Evolutionary conservation across 2,329 filamentous ascomycete genomes (phyloP), one percentile per base, ranked within the genome.

Genomic region (Trichoderma sp.): DNA sequence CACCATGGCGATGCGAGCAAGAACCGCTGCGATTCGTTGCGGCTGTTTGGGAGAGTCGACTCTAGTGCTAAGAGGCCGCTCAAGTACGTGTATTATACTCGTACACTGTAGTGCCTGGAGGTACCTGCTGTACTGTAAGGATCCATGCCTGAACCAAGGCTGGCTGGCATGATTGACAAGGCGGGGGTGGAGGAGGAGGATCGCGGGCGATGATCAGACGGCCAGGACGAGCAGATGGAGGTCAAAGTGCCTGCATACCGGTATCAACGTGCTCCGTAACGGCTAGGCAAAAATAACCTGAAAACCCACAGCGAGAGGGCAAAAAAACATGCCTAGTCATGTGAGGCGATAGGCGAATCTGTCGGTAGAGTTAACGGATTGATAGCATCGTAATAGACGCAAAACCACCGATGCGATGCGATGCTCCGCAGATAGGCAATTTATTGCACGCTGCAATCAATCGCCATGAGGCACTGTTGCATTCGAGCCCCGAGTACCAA

Each of bases 391-490:
- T 32, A 28, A 47, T 15, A 36, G 13, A 34, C 30, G 62, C 8
- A 58, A 58, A 28, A 13, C 32, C 9, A 32, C 32, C 36, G 15
- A 39, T 39, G 36, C 36, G 47, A 66, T 66, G 66, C 57, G 50
- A 67, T 67, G 66, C 57, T 62, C 57, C 39, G 57, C 39, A 62
- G 66, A 53, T 62, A 59, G 57, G 57, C 39, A 69, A 50, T 47
- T 36, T 34, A 61, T 50, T 62, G 65, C 34, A 34, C 32, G 32
- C 28, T 61, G 55, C 55, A 47, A 34, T 68, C 28, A 61, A 68
- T 23, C 17, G 66, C 66, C 66, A 68, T 68, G 66, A 68, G 66
- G 66, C 55, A 61, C 55, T 20, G 66, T 61, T 32, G 66, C 66
- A 68, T 61, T 32, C 28, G 43, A 65, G 39, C 39, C 39, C 39